A percentile compares a stretch with the other conserved stretches of the same genome.
phyloP scores from a whole-genome alignment of 148 eudicot genomes.

The Cornus florida region DNA sequence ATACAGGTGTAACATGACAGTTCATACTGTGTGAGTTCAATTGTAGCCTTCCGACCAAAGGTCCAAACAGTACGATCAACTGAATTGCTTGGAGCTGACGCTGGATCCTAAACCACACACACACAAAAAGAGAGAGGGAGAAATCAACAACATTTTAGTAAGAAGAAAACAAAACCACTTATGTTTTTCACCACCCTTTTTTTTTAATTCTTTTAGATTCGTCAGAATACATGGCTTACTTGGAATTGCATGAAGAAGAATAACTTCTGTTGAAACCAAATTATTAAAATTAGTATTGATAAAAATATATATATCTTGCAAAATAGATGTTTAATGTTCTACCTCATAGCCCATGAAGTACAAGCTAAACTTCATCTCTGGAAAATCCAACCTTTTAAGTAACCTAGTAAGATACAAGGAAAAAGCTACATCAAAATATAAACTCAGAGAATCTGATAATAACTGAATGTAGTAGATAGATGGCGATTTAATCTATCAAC shows the following conservation, averaged over 20 bases:
- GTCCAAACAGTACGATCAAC: slow-evolving; percentile 87
- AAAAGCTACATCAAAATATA: not conserved
- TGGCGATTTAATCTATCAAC: too few species aligned
- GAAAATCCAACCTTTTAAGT: slow-evolving; percentile 89
- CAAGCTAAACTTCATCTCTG: slow-evolving; percentile 80
- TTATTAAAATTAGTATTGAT: not conserved
- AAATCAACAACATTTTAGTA: not conserved
- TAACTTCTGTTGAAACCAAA: not conserved
- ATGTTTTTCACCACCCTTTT: not conserved
- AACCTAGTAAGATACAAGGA: slow-evolving; percentile 46
- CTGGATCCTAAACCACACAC: slow-evolving; percentile 52
- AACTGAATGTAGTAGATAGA: not conserved
- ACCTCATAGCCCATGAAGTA: slow-evolving; percentile 95
- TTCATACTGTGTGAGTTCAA: slow-evolving; percentile 86
- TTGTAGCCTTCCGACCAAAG: slow-evolving; percentile 69
- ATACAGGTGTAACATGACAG: not conserved
- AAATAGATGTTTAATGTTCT: not conserved
- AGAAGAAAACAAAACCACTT: not conserved
- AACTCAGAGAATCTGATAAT: not conserved
- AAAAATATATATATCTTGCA: not conserved
- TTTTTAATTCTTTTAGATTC: too few species aligned
- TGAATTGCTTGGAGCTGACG: slow-evolving; percentile 68
- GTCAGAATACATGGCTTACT: not conserved
- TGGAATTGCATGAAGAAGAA: not conserved
- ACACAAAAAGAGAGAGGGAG: not conserved